phyloP scores from a whole-genome alignment of 495 filamentous ascomycete genomes.

The Aspergillus steynii region DNA sequence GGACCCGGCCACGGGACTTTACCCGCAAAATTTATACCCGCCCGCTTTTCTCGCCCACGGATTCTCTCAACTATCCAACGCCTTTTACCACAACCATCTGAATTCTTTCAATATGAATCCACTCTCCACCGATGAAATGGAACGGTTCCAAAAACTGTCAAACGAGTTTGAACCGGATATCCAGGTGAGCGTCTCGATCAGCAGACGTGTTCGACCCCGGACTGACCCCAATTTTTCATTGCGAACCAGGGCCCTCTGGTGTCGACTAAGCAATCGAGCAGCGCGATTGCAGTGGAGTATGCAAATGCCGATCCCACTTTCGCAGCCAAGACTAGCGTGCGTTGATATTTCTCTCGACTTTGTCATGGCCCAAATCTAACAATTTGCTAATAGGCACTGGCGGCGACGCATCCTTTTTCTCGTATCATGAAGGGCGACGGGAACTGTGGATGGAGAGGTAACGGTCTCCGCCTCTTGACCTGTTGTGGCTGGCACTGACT shows the following conservation, averaged over 20 bases:
- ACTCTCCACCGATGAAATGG: slow-evolving; percentile 52
- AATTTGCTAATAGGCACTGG: slow-evolving; percentile 60
- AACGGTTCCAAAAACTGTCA: slow-evolving; percentile 54
- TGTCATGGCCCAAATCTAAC: slow-evolving; percentile 16
- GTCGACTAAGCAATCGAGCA: slow-evolving; percentile 73
- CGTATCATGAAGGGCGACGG: slow-evolving; percentile 90
- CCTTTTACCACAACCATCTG: slow-evolving; percentile 17
- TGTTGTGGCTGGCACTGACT: slow-evolving; percentile 15
- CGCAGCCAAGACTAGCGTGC: slow-evolving; percentile 81
- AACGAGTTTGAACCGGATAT: slow-evolving; percentile 67
- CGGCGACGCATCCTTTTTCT: slow-evolving; percentile 81
- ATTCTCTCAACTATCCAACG: slow-evolving; percentile 25
- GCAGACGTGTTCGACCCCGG: not conserved
- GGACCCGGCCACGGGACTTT: slow-evolving; percentile 22
- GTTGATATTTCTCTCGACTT: slow-evolving; percentile 23
- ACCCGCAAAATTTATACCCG: slow-evolving; percentile 18
- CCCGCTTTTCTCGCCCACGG: slow-evolving; percentile 27
- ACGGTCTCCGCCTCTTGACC: slow-evolving; percentile 23
- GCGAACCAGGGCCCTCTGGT: slow-evolving; percentile 73
- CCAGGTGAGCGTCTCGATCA: slow-evolving; percentile 49
- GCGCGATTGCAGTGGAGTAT: slow-evolving; percentile 81
- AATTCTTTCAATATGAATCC: slow-evolving; percentile 43
- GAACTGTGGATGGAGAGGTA: slow-evolving; percentile 98
- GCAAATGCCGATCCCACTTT: slow-evolving; percentile 86
- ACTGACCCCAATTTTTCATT: slow-evolving; percentile 9